Conservation (phyloP, 306 rosid genomes). For the Rosa rugosa region DNA sequence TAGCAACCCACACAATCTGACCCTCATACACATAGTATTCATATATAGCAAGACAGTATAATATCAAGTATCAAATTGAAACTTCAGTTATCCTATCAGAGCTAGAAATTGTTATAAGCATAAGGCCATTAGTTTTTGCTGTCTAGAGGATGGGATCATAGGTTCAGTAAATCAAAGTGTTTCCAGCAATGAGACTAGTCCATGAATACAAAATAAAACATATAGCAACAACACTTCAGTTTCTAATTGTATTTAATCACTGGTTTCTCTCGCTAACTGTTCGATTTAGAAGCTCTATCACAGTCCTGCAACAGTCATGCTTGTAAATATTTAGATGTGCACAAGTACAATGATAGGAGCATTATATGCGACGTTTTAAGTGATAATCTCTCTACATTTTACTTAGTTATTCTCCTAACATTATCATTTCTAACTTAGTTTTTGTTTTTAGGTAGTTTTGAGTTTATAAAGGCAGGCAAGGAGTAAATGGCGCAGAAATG, state of each 20-base stretch:
- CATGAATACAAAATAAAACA: not conserved
- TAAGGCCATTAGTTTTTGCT: not conserved
- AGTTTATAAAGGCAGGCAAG: too few relatives aligned
- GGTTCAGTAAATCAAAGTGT: not conserved
- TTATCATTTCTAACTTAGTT: too few relatives aligned
- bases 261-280: not conserved
- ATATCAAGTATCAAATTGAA: not conserved
- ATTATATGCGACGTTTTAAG: too few relatives aligned
- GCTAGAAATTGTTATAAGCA: not conserved
- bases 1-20: not conserved
- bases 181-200: not conserved
- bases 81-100: not conserved
- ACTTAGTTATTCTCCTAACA: too few relatives aligned
- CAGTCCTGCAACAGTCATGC: not conserved
- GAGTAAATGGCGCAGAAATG: too few relatives aligned
- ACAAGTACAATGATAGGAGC: not conserved
- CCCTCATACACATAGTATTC: not conserved
- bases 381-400: too few relatives aligned
- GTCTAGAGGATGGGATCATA: not conserved
- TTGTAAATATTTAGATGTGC: not conserved
- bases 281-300: not conserved
- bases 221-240: not conserved
- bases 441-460: too few relatives aligned
- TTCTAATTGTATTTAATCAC: not conserved
- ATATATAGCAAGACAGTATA: not conserved